Conservation (phyloP, 257 asterid species). For the Asclepias syriaca region DNA sequence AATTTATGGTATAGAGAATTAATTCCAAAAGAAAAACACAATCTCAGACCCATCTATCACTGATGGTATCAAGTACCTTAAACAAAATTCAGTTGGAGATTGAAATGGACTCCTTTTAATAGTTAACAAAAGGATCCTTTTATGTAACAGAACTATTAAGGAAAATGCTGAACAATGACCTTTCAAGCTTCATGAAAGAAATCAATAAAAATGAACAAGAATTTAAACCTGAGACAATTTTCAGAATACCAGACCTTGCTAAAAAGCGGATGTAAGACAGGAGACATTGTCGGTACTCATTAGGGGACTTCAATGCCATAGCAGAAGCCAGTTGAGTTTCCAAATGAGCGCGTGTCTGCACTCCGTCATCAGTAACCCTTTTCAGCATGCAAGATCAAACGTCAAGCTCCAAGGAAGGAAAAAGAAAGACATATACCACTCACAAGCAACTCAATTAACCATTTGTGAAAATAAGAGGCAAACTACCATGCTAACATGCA, state of each 20-base stretch:
- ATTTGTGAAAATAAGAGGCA: neutral
- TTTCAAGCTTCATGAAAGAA: neutral
- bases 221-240: neutral
- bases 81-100: neutral
- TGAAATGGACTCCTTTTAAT: neutral
- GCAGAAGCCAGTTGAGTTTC: slow-evolving; percentile 94
- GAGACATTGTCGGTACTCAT: slow-evolving; percentile 91
- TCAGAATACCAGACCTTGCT: slow-evolving; percentile 58
- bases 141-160: neutral
- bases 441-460: slow-evolving; percentile 12
- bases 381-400: slow-evolving; percentile 24
- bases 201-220: neutral
- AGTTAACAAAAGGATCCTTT: neutral
- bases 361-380: slow-evolving; percentile 88
- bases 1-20: no score
- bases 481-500: neutral
- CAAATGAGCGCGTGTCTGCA: slow-evolving; percentile 95
- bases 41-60: neutral
- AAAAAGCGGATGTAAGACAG: slow-evolving; percentile 74
- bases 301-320: slow-evolving; percentile 77
- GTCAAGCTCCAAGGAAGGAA: slow-evolving; percentile 11
- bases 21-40: no score
- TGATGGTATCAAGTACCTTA: neutral
- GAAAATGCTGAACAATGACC: neutral
- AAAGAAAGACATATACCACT: neutral